Conservation (phyloP, 2,329 filamentous ascomycete genomes). For the Monilinia laxa region DNA sequence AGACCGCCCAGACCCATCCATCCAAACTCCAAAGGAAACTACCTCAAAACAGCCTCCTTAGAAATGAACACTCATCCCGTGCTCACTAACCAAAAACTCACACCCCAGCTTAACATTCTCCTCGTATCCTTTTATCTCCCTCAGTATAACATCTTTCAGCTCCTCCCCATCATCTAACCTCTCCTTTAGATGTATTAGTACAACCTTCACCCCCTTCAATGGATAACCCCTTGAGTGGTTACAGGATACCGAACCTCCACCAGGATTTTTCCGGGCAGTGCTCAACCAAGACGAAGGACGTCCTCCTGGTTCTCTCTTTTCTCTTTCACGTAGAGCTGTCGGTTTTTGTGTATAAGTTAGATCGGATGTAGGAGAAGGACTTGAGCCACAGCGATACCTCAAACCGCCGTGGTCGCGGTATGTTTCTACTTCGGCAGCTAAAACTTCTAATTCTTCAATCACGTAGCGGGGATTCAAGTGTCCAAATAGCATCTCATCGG, state of each 20-base stretch:
- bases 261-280: neutral
- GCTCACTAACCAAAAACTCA: constrained; percentile 62
- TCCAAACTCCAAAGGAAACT: neutral
- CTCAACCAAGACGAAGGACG: neutral
- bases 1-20: neutral
- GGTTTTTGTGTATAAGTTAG: too few relatives aligned
- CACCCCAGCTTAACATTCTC: constrained; percentile 61
- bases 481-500: constrained; percentile 77
- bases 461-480: constrained; percentile 84
- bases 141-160: constrained; percentile 65
- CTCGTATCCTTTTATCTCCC: constrained; percentile 67
- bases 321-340: neutral
- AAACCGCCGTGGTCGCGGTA: neutral
- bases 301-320: neutral
- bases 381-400: too few relatives aligned
- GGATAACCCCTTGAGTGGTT: neutral
- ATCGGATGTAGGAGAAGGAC: neutral
- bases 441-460: constrained; percentile 69
- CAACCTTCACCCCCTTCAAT: constrained; percentile 71
- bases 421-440: constrained; percentile 52
- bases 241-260: neutral
- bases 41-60: neutral
- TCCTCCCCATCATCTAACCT: constrained; percentile 68
- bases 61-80: constrained; percentile 4
- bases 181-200: constrained; percentile 95